A percentile compares a stretch with the other conserved stretches of the same genome.
Conservation (phyloP, 23 red algal species). For the Agarophyton chilense region DNA sequence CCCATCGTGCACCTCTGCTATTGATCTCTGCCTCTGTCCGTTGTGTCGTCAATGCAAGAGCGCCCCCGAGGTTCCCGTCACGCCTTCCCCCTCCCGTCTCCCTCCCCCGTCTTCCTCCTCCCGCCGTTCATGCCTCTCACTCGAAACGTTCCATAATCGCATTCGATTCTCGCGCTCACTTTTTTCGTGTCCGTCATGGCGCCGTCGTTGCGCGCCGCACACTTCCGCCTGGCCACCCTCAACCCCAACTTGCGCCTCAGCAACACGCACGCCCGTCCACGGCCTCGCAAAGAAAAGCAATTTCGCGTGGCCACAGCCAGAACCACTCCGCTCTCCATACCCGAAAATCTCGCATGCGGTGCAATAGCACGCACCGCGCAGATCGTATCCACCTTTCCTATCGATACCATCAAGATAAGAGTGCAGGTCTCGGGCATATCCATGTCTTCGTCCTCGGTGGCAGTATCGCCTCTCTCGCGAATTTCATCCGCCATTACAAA, state of each 20-base stretch:
- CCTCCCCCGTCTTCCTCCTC: too few species aligned
- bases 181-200: neutral
- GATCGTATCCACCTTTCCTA: slow-evolving; percentile 75
- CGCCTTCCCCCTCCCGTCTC: too few species aligned
- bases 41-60: too few species aligned
- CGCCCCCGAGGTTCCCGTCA: too few species aligned
- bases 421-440: slow-evolving; percentile 60
- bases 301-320: neutral
- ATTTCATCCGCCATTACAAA: slow-evolving; percentile 14
- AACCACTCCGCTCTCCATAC: neutral
- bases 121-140: too few species aligned
- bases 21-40: too few species aligned
- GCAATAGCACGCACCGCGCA: slow-evolving; percentile 81
- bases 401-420: slow-evolving; percentile 95
- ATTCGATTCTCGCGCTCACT: too few species aligned
- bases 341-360: slow-evolving; percentile 58
- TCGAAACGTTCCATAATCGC: too few species aligned
- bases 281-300: too few species aligned
- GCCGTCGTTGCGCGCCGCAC: neutral
- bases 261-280: neutral
- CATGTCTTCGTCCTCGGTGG: neutral
- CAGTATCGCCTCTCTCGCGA: slow-evolving; percentile 2
- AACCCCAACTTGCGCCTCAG: neutral
- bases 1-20: too few species aligned
- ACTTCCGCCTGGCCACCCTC: neutral